Evolutionary conservation across 2,329 filamentous ascomycete species (phyloP).

Genomic region (Alternaria viburni): DNA sequence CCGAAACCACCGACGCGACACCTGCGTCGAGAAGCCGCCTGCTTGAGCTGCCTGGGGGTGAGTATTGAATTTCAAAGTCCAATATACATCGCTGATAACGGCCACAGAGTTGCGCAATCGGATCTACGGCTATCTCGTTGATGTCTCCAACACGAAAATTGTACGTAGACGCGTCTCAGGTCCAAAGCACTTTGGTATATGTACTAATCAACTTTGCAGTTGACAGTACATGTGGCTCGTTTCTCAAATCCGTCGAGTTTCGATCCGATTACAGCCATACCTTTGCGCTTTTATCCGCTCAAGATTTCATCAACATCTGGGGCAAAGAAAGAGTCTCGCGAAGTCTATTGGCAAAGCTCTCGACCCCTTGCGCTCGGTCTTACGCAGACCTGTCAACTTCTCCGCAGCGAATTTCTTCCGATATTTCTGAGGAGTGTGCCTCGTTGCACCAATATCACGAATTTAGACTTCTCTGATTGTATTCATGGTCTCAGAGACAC

Average conservation of each 20-base stretch:
- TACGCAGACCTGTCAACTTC: not conserved
- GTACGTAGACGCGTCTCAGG: not conserved
- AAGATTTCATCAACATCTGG: fast-evolving
- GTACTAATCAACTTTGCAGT: not conserved
- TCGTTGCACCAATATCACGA: not conserved
- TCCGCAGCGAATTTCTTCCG: not conserved
- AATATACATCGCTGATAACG: fast-evolving
- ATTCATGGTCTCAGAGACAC: not conserved
- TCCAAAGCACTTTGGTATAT: not conserved
- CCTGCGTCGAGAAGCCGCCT: not conserved
- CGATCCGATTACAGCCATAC: not conserved
- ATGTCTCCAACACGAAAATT: not conserved
- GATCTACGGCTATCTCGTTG: not conserved
- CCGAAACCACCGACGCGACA: not conserved
- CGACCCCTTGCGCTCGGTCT: not conserved
- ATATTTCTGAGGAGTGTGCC: not conserved
- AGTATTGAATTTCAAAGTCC: fast-evolving
- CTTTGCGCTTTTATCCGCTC: not conserved
- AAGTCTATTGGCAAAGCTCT: not conserved
- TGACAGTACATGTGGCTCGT: not conserved
- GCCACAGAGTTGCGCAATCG: not conserved
- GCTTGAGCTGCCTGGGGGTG: not conserved
- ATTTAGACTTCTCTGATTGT: not conserved
- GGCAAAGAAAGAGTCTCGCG: not conserved
- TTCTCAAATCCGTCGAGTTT: not conserved